Base-by-base conservation (phyloP, 345 rosid genomes). In the Jatropha curcas region DNA sequence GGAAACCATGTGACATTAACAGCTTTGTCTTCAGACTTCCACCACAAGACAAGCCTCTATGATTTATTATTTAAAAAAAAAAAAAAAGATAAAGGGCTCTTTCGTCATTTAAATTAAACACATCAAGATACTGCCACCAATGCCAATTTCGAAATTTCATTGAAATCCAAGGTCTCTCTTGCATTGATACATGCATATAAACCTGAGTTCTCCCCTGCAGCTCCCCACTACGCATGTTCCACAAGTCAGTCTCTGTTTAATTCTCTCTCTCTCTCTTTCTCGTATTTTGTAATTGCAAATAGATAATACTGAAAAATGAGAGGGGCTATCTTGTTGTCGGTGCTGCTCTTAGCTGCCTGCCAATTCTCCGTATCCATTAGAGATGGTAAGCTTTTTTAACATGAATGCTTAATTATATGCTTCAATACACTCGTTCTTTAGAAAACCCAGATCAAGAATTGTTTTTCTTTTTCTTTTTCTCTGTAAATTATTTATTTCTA, bases 321-420 rank as follows among this genome's bases (percentile, higher is more conserved):
- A 85, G 81, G 73, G 56, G 74, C 68, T 28, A 16, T 61, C 69
- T 41, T 78, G 53, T 24, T 83, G 81, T 64, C 80, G 74, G 85
- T 71, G 84, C 83, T 90, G 1, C 85, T 90, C 41, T 78, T 79
- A 7, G 74, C 88, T 70, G 71, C 79, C 68, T 71, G 65, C 75
- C 71, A 68, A 81, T 52, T 73, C 73, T 73, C 85, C 76, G 76
- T 79, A 39, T 78, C 86, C 81, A 70, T 85, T 75, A 68, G 77
- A 55, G 88, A 86, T 74, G 95, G 90, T 86, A 17, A 48, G 45
- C 45, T 41, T 41, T 41, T 41, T 7, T 7, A 2, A 41, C 45
- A 37, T 41, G 45, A 7, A n/a, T n/a, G n/a, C n/a, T n/a, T n/a
- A n/a, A n/a, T n/a, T n/a, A n/a, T n/a, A n/a, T n/a, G n/a, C 43